Evolutionary conservation across 306 rosid genomes (phyloP).

Genomic region (Acacia crassicarpa): DNA sequence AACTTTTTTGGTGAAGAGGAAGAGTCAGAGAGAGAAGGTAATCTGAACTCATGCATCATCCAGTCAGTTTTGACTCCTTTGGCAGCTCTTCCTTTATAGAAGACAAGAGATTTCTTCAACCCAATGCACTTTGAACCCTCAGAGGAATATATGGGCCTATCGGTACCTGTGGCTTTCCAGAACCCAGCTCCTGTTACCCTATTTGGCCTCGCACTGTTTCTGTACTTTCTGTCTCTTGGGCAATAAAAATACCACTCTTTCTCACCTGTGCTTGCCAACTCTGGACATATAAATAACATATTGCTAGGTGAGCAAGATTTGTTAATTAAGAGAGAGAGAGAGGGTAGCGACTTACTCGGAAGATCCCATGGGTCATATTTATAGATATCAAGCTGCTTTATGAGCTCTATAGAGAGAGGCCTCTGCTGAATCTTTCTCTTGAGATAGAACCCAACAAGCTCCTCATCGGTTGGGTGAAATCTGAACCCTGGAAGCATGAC

Average conservation of each 20-base stretch:
- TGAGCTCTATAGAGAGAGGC: conserved; percentile 86
- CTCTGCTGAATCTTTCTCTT: conserved; percentile 78
- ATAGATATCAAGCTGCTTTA: conserved; percentile 90
- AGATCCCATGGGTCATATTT: conserved; percentile 98
- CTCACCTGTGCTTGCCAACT: conserved; percentile 77
- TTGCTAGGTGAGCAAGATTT: neutral
- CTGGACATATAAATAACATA: conserved; percentile 32
- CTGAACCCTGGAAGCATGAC: conserved; percentile 90
- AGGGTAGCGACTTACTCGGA: conserved; percentile 63
- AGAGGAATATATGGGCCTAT: conserved; percentile 82
- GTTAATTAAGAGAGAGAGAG: no score
- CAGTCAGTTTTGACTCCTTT: conserved; percentile 89
- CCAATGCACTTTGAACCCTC: conserved; percentile 87
- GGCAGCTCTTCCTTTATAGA: conserved; percentile 92
- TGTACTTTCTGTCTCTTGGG: conserved; percentile 89
- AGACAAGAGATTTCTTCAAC: conserved; percentile 84
- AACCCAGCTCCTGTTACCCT: conserved; percentile 92
- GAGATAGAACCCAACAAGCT: conserved; percentile 89
- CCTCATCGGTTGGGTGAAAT: conserved; percentile 98
- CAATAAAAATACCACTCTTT: conserved; percentile 96
- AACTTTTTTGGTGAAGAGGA: conserved; percentile 51
- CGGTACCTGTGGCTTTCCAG: conserved; percentile 98
- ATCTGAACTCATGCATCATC: conserved; percentile 98
- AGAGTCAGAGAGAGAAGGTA: conserved; percentile 66
- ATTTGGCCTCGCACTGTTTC: conserved; percentile 93